Conservation (phyloP, 106 monocot genomes). For the Gastrodia elata region DNA sequence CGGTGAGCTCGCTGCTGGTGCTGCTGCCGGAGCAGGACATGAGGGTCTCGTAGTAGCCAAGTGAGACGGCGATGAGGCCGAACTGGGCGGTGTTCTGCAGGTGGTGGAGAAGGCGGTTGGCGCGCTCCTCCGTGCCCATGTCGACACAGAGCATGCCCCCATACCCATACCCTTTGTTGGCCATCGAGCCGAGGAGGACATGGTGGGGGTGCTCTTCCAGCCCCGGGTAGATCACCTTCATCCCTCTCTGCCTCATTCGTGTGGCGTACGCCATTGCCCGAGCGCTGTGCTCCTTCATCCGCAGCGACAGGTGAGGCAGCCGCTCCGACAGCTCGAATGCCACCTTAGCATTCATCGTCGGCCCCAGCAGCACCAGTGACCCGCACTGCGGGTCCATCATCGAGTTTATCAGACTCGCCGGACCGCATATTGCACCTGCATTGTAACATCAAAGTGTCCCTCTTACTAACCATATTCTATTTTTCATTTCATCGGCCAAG, state of each 20-base stretch:
- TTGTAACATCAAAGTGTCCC: too few relatives aligned
- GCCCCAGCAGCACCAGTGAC: conserved; percentile 77
- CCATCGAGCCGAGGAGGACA: conserved; percentile 47
- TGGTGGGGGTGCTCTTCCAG: conserved; percentile 76
- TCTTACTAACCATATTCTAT: too few relatives aligned
- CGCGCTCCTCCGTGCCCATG: conserved; percentile 84
- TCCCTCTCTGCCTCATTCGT: conserved; percentile 60
- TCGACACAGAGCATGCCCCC: conserved; percentile 94
- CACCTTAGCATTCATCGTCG: conserved; percentile 94
- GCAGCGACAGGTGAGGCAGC: conserved; percentile 75
- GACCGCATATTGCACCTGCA: conserved; percentile 82
- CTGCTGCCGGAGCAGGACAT: conserved; percentile 98
- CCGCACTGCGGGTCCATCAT: conserved; percentile 94
- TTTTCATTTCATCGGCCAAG: too few relatives aligned
- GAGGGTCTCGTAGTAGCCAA: conserved; percentile 95
- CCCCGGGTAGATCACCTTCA: conserved; percentile 87
- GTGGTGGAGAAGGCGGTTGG: conserved; percentile 82
- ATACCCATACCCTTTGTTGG: conserved; percentile 76
- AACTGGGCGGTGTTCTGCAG: conserved; percentile 87
- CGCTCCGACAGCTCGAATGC: conserved; percentile 88
- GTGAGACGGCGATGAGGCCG: conserved; percentile 93
- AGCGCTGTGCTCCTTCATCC: conserved; percentile 88
- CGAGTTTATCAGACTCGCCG: conserved; percentile 63
- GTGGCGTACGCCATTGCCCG: conserved; percentile 54
- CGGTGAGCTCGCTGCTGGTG: conserved; percentile 82